Conservation (phyloP, 2,329 filamentous ascomycete species). For the Paecilomyces niveus region DNA sequence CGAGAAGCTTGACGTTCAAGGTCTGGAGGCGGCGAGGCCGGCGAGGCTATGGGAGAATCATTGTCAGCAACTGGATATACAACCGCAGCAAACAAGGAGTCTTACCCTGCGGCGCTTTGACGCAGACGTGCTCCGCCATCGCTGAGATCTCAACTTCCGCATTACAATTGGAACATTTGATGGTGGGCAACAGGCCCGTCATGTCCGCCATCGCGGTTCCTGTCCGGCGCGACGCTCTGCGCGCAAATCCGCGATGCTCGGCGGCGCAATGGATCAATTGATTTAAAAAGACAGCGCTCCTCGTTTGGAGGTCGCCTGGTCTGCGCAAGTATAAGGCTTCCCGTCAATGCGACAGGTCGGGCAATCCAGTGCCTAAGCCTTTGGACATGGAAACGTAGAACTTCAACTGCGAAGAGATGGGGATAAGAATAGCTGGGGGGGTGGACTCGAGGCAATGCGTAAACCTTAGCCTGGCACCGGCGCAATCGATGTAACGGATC, state of each 20-base stretch:
- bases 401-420: neutral
- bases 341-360: neutral
- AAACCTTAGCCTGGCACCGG: neutral
- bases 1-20: constrained; percentile 12
- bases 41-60: constrained; percentile 17
- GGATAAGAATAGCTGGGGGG: neutral
- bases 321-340: neutral
- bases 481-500: neutral
- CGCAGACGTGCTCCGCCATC: constrained; percentile 80
- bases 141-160: constrained; percentile 72
- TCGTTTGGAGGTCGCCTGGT: neutral
- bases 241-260: neutral
- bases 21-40: constrained; percentile 16
- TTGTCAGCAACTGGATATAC: constrained; percentile 9
- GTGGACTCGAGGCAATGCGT: neutral
- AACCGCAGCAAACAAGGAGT: neutral
- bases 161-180: constrained; percentile 81
- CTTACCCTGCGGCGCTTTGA: constrained; percentile 34
- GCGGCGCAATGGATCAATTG: constrained; percentile 1
- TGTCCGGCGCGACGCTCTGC: neutral
- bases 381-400: neutral
- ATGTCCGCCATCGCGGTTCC: constrained; percentile 40
- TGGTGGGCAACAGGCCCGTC: constrained; percentile 67
- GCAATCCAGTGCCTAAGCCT: neutral
- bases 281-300: constrained; percentile 34